Evolutionary conservation across 2,329 filamentous ascomycete species (phyloP), one percentile per base, ranked within the genome.

Genomic region (Sarocladium brachiariae): DNA sequence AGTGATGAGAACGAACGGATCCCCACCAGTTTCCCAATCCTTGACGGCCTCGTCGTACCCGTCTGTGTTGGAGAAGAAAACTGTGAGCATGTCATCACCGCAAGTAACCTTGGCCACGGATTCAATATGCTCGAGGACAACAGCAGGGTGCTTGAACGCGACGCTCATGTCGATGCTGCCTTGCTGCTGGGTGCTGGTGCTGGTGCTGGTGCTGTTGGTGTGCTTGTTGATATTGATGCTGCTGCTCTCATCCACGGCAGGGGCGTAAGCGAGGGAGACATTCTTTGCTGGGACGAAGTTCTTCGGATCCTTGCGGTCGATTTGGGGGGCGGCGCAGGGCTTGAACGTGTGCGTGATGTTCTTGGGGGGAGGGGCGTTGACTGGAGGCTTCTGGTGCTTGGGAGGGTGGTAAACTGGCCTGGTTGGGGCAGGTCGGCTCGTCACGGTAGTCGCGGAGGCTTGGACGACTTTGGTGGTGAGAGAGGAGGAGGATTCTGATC

Each of bases 141-240:
- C 39, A n/a, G 39, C 39, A 3, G 39, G 39, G n/a, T 43, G 27
- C 39, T 43, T 43, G 39, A 43, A 43, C 7, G 39, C 39, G 4
- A 43, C 21, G 23, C n/a, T 16, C 39, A 43, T 43, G 39, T 43
- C 39, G 39, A 43, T 43, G 23, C 39, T 43, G 21, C 39, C 39
- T 37, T 37, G 34, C 34, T 37, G 34, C 34, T 37, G 34, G 8
- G 16, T 6, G 8, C 16, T 37, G 11, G 16, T 37, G 8, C 16
- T n/a, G 8, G 16, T 37, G 8, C 14, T 37, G 34, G 16, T n/a
- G 16, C 34, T 37, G 16, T n/a, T 14, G 30, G 11, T 37, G 7
- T 18, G 16, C 5, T 37, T 37, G 27, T n/a, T 8, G 34, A 9
- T 37, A n/a, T 37, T 37, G 16, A 37, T 43, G 21, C 9, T 25